A percentile compares a stretch with the other conserved stretches of the same genome.
Conservation (phyloP, 2,329 filamentous ascomycete species). For the Dactylonectria macrodidyma region DNA sequence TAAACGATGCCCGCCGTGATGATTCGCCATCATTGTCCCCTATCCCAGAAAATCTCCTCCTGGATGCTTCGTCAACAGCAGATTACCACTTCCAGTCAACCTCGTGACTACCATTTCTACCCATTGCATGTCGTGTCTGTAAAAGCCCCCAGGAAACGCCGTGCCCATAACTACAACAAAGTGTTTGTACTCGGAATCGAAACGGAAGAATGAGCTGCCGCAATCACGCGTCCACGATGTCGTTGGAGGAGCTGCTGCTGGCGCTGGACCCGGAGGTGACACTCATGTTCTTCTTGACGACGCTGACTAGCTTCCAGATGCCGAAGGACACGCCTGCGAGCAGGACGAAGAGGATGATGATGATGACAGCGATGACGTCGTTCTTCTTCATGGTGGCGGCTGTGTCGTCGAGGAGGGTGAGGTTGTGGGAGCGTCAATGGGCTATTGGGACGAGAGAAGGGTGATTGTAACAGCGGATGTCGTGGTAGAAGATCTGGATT, state of each 20-base stretch:
- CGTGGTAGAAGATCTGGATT: conserved; percentile 3
- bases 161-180: not conserved
- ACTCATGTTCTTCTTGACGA: conserved; percentile 62
- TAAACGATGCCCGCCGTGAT: not conserved
- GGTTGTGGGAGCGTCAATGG: conserved; percentile 10
- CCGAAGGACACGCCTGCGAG: conserved; percentile 74
- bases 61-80: conserved; percentile 15
- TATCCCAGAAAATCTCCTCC: not conserved
- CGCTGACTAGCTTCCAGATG: conserved; percentile 73
- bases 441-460: not conserved
- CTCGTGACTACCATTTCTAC: conserved; percentile 5
- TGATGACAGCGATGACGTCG: conserved; percentile 78
- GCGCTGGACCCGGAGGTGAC: conserved; percentile 53
- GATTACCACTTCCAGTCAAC: conserved; percentile 12
- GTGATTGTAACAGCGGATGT: not conserved
- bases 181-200: conserved; percentile 19
- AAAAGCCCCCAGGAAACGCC: conserved; percentile 10
- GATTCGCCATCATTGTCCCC: not conserved
- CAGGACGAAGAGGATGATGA: conserved; percentile 76
- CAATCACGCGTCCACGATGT: conserved; percentile 41
- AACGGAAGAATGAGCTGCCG: conserved; percentile 7
- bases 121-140: conserved; percentile 11
- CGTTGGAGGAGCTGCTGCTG: conserved; percentile 47
- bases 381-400: conserved; percentile 72
- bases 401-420: conserved; percentile 14